Conservation (phyloP, 1,284 basidiomycete species). For the Paramarasmius palmivorus region DNA sequence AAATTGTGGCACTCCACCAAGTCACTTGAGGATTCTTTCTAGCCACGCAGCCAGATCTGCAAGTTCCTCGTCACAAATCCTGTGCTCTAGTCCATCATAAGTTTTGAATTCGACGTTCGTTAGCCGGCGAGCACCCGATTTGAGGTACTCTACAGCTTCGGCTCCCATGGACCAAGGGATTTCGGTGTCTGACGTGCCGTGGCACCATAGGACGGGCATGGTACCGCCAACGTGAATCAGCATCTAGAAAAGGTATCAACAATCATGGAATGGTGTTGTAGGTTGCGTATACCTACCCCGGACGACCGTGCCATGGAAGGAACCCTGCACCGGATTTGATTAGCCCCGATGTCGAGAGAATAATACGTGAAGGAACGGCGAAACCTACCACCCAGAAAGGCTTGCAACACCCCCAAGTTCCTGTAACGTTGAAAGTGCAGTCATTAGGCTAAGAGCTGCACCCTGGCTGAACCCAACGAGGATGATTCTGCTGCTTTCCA, state of each 20-base stretch:
- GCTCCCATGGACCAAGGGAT: constrained; percentile 36
- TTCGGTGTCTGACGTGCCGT: constrained; percentile 37
- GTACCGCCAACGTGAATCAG: constrained; percentile 22
- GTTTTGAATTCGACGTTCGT: constrained; percentile 28
- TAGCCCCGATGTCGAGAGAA: constrained; percentile 10
- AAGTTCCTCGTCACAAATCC: constrained; percentile 35
- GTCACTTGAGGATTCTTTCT: not conserved
- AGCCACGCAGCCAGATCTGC: constrained; percentile 29
- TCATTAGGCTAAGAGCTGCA: constrained; percentile 39
- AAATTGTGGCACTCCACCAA: no score
- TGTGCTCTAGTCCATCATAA: constrained; percentile 36
- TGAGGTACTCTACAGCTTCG: constrained; percentile 34
- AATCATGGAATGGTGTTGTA: constrained; percentile 30
- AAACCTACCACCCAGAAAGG: constrained; percentile 39
- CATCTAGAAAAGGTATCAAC: not conserved
- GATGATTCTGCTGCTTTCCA: constrained; percentile 36
- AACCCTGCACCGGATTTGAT: constrained; percentile 32
- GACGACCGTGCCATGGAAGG: constrained; percentile 26
- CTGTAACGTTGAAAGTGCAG: constrained; percentile 39
- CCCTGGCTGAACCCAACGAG: constrained; percentile 47
- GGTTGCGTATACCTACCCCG: not conserved
- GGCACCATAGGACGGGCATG: constrained; percentile 43
- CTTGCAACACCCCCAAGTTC: constrained; percentile 44
- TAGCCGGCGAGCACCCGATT: constrained; percentile 26
- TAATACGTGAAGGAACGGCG: no score